These are phyloP conservation scores for Mycena metata DNA, from an alignment of 768 basidiomycete genomes.

Conservation along the genomic window DNA sequence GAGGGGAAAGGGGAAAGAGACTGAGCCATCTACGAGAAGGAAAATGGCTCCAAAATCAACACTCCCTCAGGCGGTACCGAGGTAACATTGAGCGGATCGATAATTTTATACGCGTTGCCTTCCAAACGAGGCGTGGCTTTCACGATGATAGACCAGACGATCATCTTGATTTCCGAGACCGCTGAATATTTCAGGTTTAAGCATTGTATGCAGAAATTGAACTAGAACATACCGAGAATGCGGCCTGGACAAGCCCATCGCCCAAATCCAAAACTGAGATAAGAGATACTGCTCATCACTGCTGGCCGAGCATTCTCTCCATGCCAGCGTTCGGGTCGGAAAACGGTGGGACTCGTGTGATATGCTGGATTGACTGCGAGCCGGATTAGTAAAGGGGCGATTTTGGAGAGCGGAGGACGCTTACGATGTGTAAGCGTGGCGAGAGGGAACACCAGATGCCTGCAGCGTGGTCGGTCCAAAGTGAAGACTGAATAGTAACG, in stretches of 20 bases:
- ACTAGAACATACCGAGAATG: conserved; percentile 44
- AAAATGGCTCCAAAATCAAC: conserved; percentile 35
- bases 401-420: too few species aligned
- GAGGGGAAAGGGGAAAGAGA: not conserved
- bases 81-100: conserved; percentile 50
- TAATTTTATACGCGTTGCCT: conserved; percentile 46
- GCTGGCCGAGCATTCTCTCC: conserved; percentile 44
- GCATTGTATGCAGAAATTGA: not conserved
- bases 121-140: conserved; percentile 47
- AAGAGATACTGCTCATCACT: conserved; percentile 45
- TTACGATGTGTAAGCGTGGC: conserved; percentile 44
- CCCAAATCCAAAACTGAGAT: conserved; percentile 51
- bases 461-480: conserved; percentile 29
- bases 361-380: conserved; percentile 35
- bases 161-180: conserved; percentile 50
- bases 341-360: conserved; percentile 44
- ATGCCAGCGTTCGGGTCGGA: conserved; percentile 48
- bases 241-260: conserved; percentile 53
- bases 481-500: not conserved
- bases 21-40: not conserved
- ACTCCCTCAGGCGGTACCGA: conserved; percentile 41
- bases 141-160: conserved; percentile 47
- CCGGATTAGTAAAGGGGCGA: too few species aligned
- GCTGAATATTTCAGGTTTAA: not conserved
- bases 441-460: conserved; percentile 47